A percentile compares a stretch with the other conserved stretches of the same genome.
These are phyloP conservation scores for Populus deltoides DNA, from an alignment of 345 rosid genomes.

Conservation along the genomic window DNA sequence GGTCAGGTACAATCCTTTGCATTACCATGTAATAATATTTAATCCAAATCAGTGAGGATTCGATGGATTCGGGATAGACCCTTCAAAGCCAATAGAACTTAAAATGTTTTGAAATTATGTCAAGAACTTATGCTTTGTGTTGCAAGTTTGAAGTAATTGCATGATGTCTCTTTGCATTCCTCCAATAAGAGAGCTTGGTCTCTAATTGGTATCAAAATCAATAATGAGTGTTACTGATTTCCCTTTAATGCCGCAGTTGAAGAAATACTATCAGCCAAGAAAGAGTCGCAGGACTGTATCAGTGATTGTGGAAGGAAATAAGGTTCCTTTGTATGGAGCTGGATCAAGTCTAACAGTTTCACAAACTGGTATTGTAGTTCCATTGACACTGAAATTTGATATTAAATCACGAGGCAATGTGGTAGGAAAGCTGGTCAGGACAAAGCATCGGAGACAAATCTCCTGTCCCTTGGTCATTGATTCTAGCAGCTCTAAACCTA, in stretches of 20 bases:
- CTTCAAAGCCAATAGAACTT: background rate
- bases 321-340: conserved; percentile 72
- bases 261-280: conserved; percentile 65
- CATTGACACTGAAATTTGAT: conserved; percentile 51
- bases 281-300: conserved; percentile 58
- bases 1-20: conserved; percentile 48
- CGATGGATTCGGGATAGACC: background rate
- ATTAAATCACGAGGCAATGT: conserved; percentile 63
- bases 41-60: background rate
- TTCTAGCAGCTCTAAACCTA: conserved; percentile 48
- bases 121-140: background rate
- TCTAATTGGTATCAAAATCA: background rate
- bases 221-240: background rate
- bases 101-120: background rate
- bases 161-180: background rate
- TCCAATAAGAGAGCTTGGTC: background rate
- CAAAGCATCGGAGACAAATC: conserved; percentile 51
- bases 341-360: conserved; percentile 53
- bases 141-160: background rate
- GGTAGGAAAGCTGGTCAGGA: conserved; percentile 74
- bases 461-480: conserved; percentile 61
- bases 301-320: conserved; percentile 59
- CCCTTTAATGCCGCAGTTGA: conserved; percentile 44
- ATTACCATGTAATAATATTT: background rate
- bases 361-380: conserved; percentile 44